Evolutionary conservation across 1,139 yeast genomes (phyloP), one percentile per base, ranked within the genome.

Genomic region (Meyerozyma elateridarum): DNA sequence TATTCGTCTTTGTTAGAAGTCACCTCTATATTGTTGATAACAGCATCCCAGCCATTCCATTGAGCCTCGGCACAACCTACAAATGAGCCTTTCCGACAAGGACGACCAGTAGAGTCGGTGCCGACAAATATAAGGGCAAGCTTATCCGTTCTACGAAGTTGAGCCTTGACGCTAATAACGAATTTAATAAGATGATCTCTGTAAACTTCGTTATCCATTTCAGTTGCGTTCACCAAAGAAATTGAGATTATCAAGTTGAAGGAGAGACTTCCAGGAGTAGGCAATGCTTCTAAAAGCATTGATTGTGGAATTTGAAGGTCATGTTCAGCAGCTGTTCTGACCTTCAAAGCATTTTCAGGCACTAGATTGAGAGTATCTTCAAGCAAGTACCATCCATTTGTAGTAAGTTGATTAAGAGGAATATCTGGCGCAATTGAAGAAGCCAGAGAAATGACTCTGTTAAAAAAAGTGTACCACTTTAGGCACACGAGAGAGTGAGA

Each of bases 31-130:
- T 62, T 68, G 6, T 61, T 56, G 9, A 77, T 48, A 7, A 77
- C 46, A 2, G 62, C 60, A 17, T 59, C 55, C 82, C 85, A 77
- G 0, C 79, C 82, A 17, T 61, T 59, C 85, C 85, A 79, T 2
- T 47, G 40, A n/a, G 64, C 56, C 12, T 60, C 54, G 3, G 67
- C 63, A 46, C 77, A 71, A 0, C 85, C 84, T 34, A 75, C 60
- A 45, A 72, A 79, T 8, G 75, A 64, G 0, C 80, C 79, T 24
- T 56, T 49, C 17, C 55, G 48, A 5, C 63, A 45, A 2, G 59
- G 52, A 24, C 36, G 54, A 13, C 64, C 56, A 1, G 41, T 37
- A 1, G 72, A 67, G 43, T 72, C 67, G 33, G 65, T 58, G 1
- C 83, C 83, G 13, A 74, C 52, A 25, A 76, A 59, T 0, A 79